These are phyloP conservation scores for Scutellaria galericulata DNA, from an alignment of 257 asterid genomes.

Conservation along the genomic window DNA sequence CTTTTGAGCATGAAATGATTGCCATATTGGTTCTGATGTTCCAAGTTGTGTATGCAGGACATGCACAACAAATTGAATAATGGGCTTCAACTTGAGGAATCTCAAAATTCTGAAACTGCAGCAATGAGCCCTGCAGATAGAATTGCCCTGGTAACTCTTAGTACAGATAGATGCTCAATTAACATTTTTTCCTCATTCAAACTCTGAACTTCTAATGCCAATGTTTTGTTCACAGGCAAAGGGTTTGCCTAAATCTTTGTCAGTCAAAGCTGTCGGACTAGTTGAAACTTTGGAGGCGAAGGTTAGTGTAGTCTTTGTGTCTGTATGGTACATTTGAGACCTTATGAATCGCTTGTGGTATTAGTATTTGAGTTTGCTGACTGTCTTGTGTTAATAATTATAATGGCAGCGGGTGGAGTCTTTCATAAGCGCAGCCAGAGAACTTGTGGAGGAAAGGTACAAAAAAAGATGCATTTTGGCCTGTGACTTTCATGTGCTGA, in stretches of 20 bases:
- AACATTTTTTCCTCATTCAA: slow-evolving; percentile 32
- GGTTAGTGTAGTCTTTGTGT: slow-evolving; percentile 55
- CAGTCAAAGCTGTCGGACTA: slow-evolving; percentile 63
- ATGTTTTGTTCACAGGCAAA: slow-evolving; percentile 62
- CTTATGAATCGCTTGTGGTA: slow-evolving; percentile 13
- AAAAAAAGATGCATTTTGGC: slow-evolving; percentile 27
- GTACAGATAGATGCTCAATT: slow-evolving; percentile 26
- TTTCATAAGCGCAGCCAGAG: slow-evolving; percentile 74
- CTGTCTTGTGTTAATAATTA: slow-evolving; percentile 30
- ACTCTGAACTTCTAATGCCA: slow-evolving; percentile 21
- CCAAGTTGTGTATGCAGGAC: slow-evolving; percentile 57
- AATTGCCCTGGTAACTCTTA: slow-evolving; percentile 59
- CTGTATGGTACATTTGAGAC: slow-evolving; percentile 18
- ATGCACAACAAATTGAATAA: slow-evolving; percentile 68
- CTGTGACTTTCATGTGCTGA: background rate
- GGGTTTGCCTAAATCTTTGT: slow-evolving; percentile 67
- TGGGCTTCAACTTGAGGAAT: slow-evolving; percentile 76
- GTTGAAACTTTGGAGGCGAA: slow-evolving; percentile 90
- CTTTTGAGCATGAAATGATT: slow-evolving; percentile 30
- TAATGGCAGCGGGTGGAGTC: slow-evolving; percentile 72
- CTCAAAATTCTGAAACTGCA: slow-evolving; percentile 59
- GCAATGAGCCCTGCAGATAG: slow-evolving; percentile 72
- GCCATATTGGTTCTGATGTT: slow-evolving; percentile 28
- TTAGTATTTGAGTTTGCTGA: slow-evolving; percentile 31
- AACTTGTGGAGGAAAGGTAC: slow-evolving; percentile 83